Base-by-base conservation (phyloP, 2,329 filamentous ascomycete species). In the Tolypocladium sp. region DNA sequence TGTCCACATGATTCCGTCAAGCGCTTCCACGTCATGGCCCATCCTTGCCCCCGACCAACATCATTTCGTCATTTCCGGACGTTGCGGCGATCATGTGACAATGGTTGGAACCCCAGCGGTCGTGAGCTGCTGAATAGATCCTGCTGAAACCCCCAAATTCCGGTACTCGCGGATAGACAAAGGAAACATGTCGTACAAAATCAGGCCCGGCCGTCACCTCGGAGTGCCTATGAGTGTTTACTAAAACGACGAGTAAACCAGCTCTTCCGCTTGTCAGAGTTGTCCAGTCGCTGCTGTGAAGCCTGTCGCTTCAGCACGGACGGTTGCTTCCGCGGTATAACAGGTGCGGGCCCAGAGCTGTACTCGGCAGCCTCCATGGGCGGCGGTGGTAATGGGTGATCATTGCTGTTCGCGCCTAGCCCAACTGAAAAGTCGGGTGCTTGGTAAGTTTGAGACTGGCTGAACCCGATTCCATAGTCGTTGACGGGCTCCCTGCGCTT, bases 241-340 rank as follows among this genome's bases (percentile, higher is more conserved):
- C 89, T 94, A 73, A 96, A 94, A 58, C 87, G 82, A 66, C 86
- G 85, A 69, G 89, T 85, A 68, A 97, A 87, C 91, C 92, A 96
- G 71, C 92, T 94, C 81, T 92, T 92, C 64, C 90, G 82, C 80
- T 96, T 96, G 61, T 92, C 88, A 15, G 70, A 69, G 9, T 27
- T 58, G 17, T 52, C 57, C 10, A 53, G 58, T 22, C 40, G 60
- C 54, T 59, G 53, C n/a, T 60, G 33, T 38, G 69, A 55, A 5
- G 65, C 64, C 52, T 71, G 65, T 35, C 70, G 63, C 57, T 65
- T 68, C 52, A 71, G 61, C 51, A 72, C 61, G 35, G 67, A 61
- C 37, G 63, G 56, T 59, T 69, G 67, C 63, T 73, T 71, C 56
- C 69, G 68, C 40, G 66, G 68, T 37, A 68, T 60, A n/a, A 63